Base-by-base conservation (phyloP, 768 basidiomycete species). In the Boletus rufocinnamomeus region DNA sequence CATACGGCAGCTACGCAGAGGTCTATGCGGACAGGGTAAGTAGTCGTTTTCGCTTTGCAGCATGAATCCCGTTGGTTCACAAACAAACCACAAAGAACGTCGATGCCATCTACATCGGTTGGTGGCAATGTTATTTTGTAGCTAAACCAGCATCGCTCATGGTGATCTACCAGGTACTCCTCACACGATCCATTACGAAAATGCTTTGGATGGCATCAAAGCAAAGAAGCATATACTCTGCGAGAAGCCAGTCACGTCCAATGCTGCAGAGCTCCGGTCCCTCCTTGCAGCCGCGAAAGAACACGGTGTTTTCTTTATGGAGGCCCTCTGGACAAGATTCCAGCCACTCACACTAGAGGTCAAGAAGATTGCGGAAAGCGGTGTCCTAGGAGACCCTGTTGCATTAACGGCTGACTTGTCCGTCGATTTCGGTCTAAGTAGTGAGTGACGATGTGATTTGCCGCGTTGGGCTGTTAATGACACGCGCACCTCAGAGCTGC, bases 291-390 rank as follows among this genome's bases (percentile, higher is more conserved):
- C 91, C 21, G 92, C 94, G 2, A 89, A 88, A 71, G 83, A 91
- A 69, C 77, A 87, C 64, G 82, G 85, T 19, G 80, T 93, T 1
- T 95, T 95, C 78, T 84, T 95, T 66, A 95, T 95, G 93, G 94
- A 95, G 74, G 92, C 89, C 0, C 78, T 93, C 73, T 93, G 92
- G 91, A 93, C 92, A 37, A 80, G 89, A 37, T 92, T 91, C 77
- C 86, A 89, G 57, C 89, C 89, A 14, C 79, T 90, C 58, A 76
- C 79, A 11, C 67, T 77, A 19, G 89, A 88, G 59, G 76, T 92
- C 53, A 86, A 87, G 72, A 78, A 79, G 59, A 73, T 90, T 47
- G 79, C 82, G 2, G 84, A 88, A 50, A 78, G 79, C 54, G 88
- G 87, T 6, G 73, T 69, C n/a, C 76, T 93, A 23, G 91, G 90